phyloP scores from a whole-genome alignment of 2,329 filamentous ascomycete genomes.

The Scedosporium apiospermum region DNA sequence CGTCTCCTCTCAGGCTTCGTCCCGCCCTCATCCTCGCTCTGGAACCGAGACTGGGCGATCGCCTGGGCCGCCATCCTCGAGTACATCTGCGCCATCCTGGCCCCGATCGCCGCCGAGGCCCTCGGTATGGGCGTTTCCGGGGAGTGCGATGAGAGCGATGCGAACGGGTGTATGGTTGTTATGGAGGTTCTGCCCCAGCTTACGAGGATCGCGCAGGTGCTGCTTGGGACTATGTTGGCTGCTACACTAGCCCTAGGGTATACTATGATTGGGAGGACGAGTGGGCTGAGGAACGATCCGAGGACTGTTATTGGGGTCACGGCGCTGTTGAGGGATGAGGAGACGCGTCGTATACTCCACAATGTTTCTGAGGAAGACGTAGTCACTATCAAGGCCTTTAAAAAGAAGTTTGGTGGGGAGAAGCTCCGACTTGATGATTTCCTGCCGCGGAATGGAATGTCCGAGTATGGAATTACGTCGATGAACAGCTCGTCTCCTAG shows the following conservation, averaged over 20 bases:
- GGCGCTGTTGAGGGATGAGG: neutral
- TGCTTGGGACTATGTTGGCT: neutral
- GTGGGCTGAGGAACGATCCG: neutral
- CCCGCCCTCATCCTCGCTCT: neutral
- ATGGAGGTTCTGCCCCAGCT: neutral
- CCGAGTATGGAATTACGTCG: neutral
- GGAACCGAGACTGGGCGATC: neutral
- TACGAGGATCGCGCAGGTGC: neutral
- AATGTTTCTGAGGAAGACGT: neutral
- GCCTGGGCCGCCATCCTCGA: neutral
- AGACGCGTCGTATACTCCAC: neutral
- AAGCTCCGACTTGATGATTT: neutral
- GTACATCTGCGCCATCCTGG: constrained; percentile 1
- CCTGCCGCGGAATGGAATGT: neutral
- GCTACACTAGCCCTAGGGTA: neutral
- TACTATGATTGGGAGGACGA: neutral
- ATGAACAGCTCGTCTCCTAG: neutral
- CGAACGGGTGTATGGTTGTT: neutral
- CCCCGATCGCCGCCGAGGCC: neutral
- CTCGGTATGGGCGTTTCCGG: neutral
- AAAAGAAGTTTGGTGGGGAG: neutral
- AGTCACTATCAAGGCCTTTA: neutral
- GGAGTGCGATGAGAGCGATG: neutral
- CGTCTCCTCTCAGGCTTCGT: neutral
- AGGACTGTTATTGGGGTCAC: neutral